A percentile compares a stretch with the other conserved stretches of the same genome.
phyloP scores from a whole-genome alignment of 2,329 filamentous ascomycete species.

The Talaromyces sp. region DNA sequence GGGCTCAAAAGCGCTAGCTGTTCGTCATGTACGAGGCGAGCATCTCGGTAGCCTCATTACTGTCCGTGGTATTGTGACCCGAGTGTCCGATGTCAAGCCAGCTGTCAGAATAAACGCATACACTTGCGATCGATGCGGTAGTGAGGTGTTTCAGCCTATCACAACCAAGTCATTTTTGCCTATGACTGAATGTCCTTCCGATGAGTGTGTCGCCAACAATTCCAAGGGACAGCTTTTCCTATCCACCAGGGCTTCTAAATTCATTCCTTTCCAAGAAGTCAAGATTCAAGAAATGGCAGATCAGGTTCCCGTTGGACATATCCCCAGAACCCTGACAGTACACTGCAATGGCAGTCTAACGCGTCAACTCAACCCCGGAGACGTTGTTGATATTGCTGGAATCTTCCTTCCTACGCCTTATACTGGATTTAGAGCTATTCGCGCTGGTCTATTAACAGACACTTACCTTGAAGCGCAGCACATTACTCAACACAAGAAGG shows the following conservation, averaged over 20 bases:
- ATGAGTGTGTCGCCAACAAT: slow-evolving; percentile 86
- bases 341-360: slow-evolving; percentile 84
- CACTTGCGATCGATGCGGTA: slow-evolving; percentile 92
- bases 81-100: slow-evolving; percentile 96
- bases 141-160: slow-evolving; percentile 95
- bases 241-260: slow-evolving; percentile 94
- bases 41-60: slow-evolving; percentile 92
- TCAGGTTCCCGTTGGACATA: slow-evolving; percentile 96
- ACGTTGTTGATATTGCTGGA: slow-evolving; percentile 87
- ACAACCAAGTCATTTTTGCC: slow-evolving; percentile 87
- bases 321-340: slow-evolving; percentile 83
- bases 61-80: slow-evolving; percentile 84
- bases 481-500: slow-evolving; percentile 94
- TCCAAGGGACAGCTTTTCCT: slow-evolving; percentile 89
- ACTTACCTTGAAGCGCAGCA: slow-evolving; percentile 95
- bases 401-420: slow-evolving; percentile 97
- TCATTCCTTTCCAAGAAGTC: slow-evolving; percentile 94
- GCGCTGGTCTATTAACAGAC: slow-evolving; percentile 90
- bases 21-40: slow-evolving; percentile 86
- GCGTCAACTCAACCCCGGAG: slow-evolving; percentile 83
- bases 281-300: slow-evolving; percentile 99
- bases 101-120: slow-evolving; percentile 97
- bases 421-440: slow-evolving; percentile 97
- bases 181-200: slow-evolving; percentile 76
- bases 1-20: slow-evolving; percentile 66